Evolutionary conservation across 2,329 filamentous ascomycete species (phyloP), one percentile per base, ranked within the genome.

Genomic region (Ophiosphaerella herpotricha): DNA sequence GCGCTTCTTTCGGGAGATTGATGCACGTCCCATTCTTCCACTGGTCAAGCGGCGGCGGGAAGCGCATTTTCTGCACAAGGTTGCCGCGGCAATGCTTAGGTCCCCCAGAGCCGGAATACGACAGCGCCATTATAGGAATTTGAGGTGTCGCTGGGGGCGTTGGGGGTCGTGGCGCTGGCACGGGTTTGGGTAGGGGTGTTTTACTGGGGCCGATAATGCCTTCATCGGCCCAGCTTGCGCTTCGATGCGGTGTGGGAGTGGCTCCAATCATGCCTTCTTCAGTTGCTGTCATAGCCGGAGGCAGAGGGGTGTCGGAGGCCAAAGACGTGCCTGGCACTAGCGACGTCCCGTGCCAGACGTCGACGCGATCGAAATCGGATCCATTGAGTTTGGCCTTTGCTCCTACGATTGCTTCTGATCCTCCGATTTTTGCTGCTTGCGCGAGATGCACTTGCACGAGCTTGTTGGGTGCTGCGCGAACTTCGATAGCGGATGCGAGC

Each of bases 51-150:
- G 67, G 68, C 1, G 50, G 64, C 3, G 63, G 56, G 6, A 73
- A 60, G 2, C 46, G 42, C 4, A 65, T 57, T 14, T 65, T 62
- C 29, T 67, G 57, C 2, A 73, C 11, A 2, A 71, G 48, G 7
- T 57, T 39, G n/a, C 70, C 70, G 32, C 68, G 67, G 43, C 70
- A 73, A 46, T 70, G 67, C 39, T 72, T 72, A 3, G 70, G 68
- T 2, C 70, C 70, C 16, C 67, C 61, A 4, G 63, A 55, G n/a
- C 68, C 65, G 1, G 63, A 50, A 48, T 71, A 72, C 2, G 67
- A 64, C 6, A 71, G 57, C 4, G 68, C 68, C 11, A 71, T 49
- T 14, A 73, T 70, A 1, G 66, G 68, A 7, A 66, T 37, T 34
- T 66, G 62, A 4, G 44, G 44, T 14, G 11, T 9, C 38, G 57